Base-by-base conservation (phyloP, 2,329 filamentous ascomycete genomes). In the Talaromyces rugulosus region DNA sequence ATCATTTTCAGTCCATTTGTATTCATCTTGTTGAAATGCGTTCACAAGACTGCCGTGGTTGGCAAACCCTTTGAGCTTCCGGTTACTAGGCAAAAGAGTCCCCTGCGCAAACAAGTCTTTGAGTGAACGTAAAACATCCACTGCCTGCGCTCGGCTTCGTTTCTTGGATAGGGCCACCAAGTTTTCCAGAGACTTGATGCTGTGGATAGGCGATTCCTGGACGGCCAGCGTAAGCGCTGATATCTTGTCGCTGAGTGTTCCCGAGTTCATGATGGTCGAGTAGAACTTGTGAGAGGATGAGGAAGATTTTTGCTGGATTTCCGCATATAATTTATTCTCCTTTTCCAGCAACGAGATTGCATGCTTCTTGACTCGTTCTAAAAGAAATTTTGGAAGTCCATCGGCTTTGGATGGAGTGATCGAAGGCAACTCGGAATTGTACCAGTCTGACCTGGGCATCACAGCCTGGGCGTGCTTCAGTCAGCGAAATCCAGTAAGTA, bases 201-300 rank as follows among this genome's bases (percentile, higher is more conserved):
- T 98, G 76, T 99, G 95, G 58, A 98, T 80, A 18, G 95, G 95
- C 8, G 96, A 98, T 76, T 99, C 95, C 79, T 99, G 96, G 12
- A 97, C 88, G 61, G 95, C 90, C 68, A 99, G 82, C 4, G 95
- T 99, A 71, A 99, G 81, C 3, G 95, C 96, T 2, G 95, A 99
- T 51, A 98, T 89, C 75, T 97, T 98, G 75, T 99, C 95, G 61
- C 92, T 96, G 68, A 98, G 85, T 9, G 96, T 99, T 81, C 95
- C 95, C 1, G 93, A 96, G 9, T 92, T 82, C 91, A 98, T 97
- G 74, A 99, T 97, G 18, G 92, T 96, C 1, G 93, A 91, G 82
- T 98, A 88, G 81, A 99, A 99, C 75, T 93, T 96, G 77, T 96
- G 90, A 47, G 93, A 94, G 2, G 94, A 95, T 30, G 91, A 92